Conservation (phyloP, 208 protist genomes). For the Vickermania spadyakhi region DNA sequence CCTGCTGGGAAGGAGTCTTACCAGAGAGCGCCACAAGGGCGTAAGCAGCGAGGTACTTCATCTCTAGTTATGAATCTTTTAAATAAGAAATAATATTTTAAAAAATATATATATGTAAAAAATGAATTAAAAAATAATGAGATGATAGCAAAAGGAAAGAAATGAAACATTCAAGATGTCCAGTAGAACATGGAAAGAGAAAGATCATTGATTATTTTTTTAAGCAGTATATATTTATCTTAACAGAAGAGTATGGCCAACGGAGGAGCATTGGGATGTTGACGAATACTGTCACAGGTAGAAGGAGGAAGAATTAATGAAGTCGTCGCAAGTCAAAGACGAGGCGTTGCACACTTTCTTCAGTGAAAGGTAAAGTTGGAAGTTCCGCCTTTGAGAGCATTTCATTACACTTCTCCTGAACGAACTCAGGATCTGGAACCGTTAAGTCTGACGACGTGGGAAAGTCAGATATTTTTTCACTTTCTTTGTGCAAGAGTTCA, state of each 20-base stretch:
- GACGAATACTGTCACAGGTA: neutral
- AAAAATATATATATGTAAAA: no score
- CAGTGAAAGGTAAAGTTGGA: constrained; percentile 24
- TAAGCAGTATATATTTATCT: no score
- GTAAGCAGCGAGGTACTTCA: constrained; percentile 89
- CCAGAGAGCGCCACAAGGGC: constrained; percentile 46
- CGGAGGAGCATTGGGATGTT: no score
- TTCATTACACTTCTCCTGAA: constrained; percentile 2
- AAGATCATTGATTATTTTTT: no score
- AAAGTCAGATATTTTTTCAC: neutral
- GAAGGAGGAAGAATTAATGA: constrained; percentile 19
- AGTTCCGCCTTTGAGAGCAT: constrained; percentile 12
- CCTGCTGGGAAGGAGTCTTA: constrained; percentile 24
- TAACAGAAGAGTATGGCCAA: no score
- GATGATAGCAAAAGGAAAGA: no score
- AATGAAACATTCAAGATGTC: no score
- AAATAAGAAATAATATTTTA: no score
- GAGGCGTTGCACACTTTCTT: constrained; percentile 18
- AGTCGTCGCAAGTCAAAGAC: constrained; percentile 33
- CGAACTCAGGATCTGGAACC: neutral
- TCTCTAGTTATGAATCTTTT: constrained; percentile 12
- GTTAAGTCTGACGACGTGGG: neutral
- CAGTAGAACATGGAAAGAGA: no score
- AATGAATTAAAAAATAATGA: no score
- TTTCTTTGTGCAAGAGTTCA: neutral